Evolutionary conservation across 768 basidiomycete species (phyloP).

Genomic region (Tricholoma flavovirens): DNA sequence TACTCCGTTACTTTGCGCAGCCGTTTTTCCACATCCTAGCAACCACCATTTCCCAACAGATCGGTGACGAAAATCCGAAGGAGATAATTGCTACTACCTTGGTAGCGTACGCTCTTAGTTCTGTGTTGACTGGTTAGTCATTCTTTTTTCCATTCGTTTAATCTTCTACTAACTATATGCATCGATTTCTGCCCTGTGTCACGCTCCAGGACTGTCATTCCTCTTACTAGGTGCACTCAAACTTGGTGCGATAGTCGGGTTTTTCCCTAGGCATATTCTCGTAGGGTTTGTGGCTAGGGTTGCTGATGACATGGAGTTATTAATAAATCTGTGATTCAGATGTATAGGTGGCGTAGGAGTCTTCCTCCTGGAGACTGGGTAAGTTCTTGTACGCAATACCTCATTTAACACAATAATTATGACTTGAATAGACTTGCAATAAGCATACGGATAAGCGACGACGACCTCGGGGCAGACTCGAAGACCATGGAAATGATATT

Average conservation of each 20-base stretch:
- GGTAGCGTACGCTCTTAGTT: conserved; percentile 81
- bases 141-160: not conserved
- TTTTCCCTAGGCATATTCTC: conserved; percentile 94
- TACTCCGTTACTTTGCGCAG: conserved; percentile 28
- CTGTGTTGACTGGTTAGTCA: conserved; percentile 75
- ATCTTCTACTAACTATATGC: not conserved
- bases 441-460: conserved; percentile 74
- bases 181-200: not conserved
- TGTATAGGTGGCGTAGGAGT: conserved; percentile 96
- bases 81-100: conserved; percentile 91
- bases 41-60: conserved; percentile 60
- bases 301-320: not conserved
- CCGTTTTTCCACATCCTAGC: conserved; percentile 96
- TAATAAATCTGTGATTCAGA: conserved; percentile 23
- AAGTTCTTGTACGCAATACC: conserved; percentile 12
- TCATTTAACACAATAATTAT: not conserved
- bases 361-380: conserved; percentile 90
- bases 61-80: conserved; percentile 62
- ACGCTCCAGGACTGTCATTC: conserved; percentile 61
- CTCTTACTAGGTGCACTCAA: conserved; percentile 80
- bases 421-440: conserved; percentile 61
- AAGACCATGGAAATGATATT: conserved; percentile 66
- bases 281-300: conserved; percentile 59
- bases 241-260: conserved; percentile 83
- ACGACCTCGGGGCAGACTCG: conserved; percentile 64